Base-by-base conservation (phyloP, 441 rosid species). In the Biscutella auriculata region DNA sequence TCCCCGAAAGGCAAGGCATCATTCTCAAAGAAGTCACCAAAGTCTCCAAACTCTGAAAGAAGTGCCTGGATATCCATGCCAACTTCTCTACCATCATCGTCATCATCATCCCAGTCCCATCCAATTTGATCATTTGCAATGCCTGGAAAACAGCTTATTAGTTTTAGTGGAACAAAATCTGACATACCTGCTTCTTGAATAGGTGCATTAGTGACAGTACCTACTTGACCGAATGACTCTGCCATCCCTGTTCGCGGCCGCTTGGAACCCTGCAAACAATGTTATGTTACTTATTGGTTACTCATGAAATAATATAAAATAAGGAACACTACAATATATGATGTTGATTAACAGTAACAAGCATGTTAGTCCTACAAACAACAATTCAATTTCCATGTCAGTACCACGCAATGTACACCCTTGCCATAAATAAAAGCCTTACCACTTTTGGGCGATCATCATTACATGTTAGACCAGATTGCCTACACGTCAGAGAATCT, bases 1-100 rank as follows among this genome's bases (percentile, higher is more conserved):
- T 95, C 99, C 77, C 99, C 99, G 62, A 95, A 95, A 74, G 98
- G 97, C 66, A 95, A 75, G 29, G 67, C 82, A 50, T 95, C 99
- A 56, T 85, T 88, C 79, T 86, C 97, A 51, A 95, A 95, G 77
- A 95, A 95, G 78, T 91, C 98, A 21, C 97, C 96, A 67, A 95
- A 95, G 75, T 91, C 99, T 73, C 99, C 99, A 67, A 95, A 95
- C 67, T 95, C 99, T 25, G 99, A 95, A 27, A 95, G 91, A 69
- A 95, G 95, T 70, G 97, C 86, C 71, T 88, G 92, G 68, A 95
- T 91, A 73, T 95, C 94, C 82, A 87, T 87, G 66, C 76, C 95
- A 70, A 65, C 75, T 47, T 84, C 98, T 80, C 95, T 80, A 51
- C 85, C 98, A 40, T 91, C 97, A 17, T 82, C 96, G n/a, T 66